Evolutionary conservation across 805 yeast species (phyloP).

Genomic region (Kazachstania martiniae): DNA sequence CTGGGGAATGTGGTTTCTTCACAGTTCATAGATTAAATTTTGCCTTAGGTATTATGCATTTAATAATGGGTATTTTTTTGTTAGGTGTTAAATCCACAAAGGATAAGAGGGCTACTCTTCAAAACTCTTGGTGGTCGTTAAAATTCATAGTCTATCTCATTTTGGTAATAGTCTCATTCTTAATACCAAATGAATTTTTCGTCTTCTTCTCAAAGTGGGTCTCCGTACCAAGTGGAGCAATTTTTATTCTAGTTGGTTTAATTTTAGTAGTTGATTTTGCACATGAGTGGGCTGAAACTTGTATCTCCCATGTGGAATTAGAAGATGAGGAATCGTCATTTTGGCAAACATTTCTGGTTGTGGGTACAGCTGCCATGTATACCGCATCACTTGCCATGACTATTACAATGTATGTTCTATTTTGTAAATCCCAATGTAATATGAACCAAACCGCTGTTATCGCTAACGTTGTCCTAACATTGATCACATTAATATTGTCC

Average conservation of each 20-base stretch:
- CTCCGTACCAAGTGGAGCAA: slow-evolving; percentile 71
- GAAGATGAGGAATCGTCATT: slow-evolving; percentile 48
- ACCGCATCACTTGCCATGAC: slow-evolving; percentile 62
- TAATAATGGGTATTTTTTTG: slow-evolving; percentile 55
- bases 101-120: slow-evolving; percentile 70
- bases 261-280: slow-evolving; percentile 91
- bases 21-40: slow-evolving; percentile 90
- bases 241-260: slow-evolving; percentile 82
- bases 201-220: slow-evolving; percentile 85
- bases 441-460: slow-evolving; percentile 86
- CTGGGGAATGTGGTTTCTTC: slow-evolving; percentile 81
- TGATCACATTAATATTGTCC: slow-evolving; percentile 58
- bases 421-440: slow-evolving; percentile 70
- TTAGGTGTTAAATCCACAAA: slow-evolving; percentile 67
- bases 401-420: slow-evolving; percentile 67
- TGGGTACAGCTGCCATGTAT: slow-evolving; percentile 86
- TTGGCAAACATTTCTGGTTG: slow-evolving; percentile 74
- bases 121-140: slow-evolving; percentile 85
- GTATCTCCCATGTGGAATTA: slow-evolving; percentile 81
- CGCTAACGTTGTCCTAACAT: slow-evolving; percentile 55
- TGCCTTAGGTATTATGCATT: slow-evolving; percentile 73
- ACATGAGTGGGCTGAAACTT: slow-evolving; percentile 96
- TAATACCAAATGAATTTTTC: slow-evolving; percentile 80
- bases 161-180: slow-evolving; percentile 51
- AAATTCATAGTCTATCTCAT: slow-evolving; percentile 53